Conservation (phyloP, 495 filamentous ascomycete genomes). For the Letharia columbiana region DNA sequence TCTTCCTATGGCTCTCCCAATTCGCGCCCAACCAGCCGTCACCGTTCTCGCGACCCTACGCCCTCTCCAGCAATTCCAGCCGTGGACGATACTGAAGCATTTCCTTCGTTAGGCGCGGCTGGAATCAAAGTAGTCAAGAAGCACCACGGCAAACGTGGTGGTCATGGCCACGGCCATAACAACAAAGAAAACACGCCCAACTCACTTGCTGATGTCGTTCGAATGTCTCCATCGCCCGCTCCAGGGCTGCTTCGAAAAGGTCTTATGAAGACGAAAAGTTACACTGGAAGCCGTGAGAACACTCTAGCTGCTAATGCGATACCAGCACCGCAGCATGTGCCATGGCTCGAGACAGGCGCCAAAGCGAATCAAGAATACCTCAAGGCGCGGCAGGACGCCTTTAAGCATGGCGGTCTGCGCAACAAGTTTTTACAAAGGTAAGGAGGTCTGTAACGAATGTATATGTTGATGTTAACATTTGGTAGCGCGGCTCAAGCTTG, state of each 20-base stretch:
- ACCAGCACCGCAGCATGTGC: slow-evolving; percentile 79
- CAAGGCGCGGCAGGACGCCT: slow-evolving; percentile 85
- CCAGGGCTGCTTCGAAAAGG: slow-evolving; percentile 35
- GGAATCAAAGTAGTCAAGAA: slow-evolving; percentile 74
- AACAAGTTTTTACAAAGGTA: slow-evolving; percentile 98
- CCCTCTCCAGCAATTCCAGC: slow-evolving; percentile 59
- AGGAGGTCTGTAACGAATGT: slow-evolving; percentile 12
- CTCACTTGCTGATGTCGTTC: slow-evolving; percentile 90
- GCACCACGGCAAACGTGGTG: slow-evolving; percentile 79
- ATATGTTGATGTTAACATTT: slow-evolving; percentile 24
- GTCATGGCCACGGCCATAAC: slow-evolving; percentile 52
- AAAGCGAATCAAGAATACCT: slow-evolving; percentile 87
- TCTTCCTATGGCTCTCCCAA: slow-evolving; percentile 20
- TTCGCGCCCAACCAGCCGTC: slow-evolving; percentile 81
- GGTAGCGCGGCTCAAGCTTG: slow-evolving; percentile 94
- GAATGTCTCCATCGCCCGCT: slow-evolving; percentile 76
- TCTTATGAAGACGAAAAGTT: slow-evolving; percentile 36
- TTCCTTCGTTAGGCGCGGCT: slow-evolving; percentile 82
- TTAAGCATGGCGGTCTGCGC: slow-evolving; percentile 88
- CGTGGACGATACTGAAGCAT: slow-evolving; percentile 91
- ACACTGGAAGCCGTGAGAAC: slow-evolving; percentile 57
- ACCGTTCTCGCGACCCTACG: slow-evolving; percentile 59
- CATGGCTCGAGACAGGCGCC: slow-evolving; percentile 94
- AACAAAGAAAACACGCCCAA: slow-evolving; percentile 61
- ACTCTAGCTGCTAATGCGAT: slow-evolving; percentile 75